phyloP scores from a whole-genome alignment of 306 rosid genomes.

The Comarum palustre region DNA sequence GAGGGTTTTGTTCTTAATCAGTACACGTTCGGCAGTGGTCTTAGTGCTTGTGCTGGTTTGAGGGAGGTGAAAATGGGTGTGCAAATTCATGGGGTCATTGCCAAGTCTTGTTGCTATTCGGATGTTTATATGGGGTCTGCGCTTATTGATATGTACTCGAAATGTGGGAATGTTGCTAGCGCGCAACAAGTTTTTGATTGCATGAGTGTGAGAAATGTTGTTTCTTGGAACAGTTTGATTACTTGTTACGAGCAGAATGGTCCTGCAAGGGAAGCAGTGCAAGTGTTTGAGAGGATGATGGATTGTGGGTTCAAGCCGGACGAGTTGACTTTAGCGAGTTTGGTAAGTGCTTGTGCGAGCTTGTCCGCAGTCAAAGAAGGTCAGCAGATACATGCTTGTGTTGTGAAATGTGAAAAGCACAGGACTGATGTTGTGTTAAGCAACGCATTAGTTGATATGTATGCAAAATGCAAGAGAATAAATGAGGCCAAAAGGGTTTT shows the following conservation, averaged over 20 bases:
- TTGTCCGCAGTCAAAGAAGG: slow-evolving; percentile 26
- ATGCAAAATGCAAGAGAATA: slow-evolving; percentile 30
- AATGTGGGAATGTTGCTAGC: slow-evolving; percentile 15
- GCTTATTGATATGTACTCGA: slow-evolving; percentile 32
- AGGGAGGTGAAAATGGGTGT: slow-evolving; percentile 25
- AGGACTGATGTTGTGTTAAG: slow-evolving; percentile 26
- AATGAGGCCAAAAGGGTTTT: slow-evolving; percentile 27
- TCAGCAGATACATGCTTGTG: slow-evolving; percentile 25
- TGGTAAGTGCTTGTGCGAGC: slow-evolving; percentile 26
- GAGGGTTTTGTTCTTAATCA: slow-evolving; percentile 26
- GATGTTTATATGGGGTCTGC: slow-evolving; percentile 36
- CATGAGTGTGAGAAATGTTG: slow-evolving; percentile 27
- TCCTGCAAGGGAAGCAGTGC: slow-evolving; percentile 20
- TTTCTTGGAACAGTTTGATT: slow-evolving; percentile 35
- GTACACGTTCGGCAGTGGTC: slow-evolving; percentile 24
- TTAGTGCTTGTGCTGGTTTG: slow-evolving; percentile 29
- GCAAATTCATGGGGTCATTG: slow-evolving; percentile 23
- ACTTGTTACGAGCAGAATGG: slow-evolving; percentile 38
- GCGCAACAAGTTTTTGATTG: slow-evolving; percentile 25
- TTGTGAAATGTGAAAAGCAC: slow-evolving; percentile 21
- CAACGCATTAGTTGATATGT: slow-evolving; percentile 36
- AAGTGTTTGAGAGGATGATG: slow-evolving; percentile 28
- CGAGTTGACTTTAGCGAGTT: slow-evolving; percentile 29
- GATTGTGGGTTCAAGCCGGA: slow-evolving; percentile 22
- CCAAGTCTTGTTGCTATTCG: slow-evolving; percentile 20